phyloP scores from a whole-genome alignment of 2,329 filamentous ascomycete species.

The Penicillium sp. region DNA sequence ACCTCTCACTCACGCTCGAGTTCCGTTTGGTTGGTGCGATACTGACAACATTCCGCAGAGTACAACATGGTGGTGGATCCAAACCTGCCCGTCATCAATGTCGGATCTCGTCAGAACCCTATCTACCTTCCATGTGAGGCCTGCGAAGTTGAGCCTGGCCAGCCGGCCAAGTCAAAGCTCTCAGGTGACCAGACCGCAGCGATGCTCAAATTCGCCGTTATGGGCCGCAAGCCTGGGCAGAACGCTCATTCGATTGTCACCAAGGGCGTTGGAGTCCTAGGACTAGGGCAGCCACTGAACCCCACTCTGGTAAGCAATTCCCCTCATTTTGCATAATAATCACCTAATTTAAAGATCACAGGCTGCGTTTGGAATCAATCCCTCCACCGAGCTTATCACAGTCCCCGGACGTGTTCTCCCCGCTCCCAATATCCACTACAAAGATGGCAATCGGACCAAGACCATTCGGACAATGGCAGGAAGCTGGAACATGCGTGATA shows the following conservation, averaged over 20 bases:
- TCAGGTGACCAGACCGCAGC: constrained; percentile 60
- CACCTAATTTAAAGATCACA: constrained; percentile 7
- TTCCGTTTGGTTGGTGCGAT: background rate
- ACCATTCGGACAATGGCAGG: constrained; percentile 46
- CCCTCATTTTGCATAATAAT: background rate
- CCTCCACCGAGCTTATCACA: constrained; percentile 59
- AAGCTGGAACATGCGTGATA: constrained; percentile 68
- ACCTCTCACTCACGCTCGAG: background rate
- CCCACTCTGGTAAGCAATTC: constrained; percentile 43
- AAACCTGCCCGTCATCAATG: constrained; percentile 65
- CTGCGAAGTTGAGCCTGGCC: constrained; percentile 65
- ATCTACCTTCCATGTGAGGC: constrained; percentile 69
- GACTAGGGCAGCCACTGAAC: constrained; percentile 52
- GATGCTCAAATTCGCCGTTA: constrained; percentile 74
- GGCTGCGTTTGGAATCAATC: constrained; percentile 62
- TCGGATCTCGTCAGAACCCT: constrained; percentile 60
- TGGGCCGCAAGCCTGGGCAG: constrained; percentile 56
- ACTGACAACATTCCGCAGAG: constrained; percentile 30
- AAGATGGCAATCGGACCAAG: constrained; percentile 19
- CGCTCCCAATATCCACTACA: constrained; percentile 65
- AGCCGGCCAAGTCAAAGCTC: constrained; percentile 64
- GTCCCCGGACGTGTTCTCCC: constrained; percentile 70
- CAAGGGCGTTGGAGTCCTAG: constrained; percentile 58
- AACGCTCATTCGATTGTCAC: constrained; percentile 69
- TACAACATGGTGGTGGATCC: constrained; percentile 41